A percentile compares a stretch with the other conserved stretches of the same genome.
Evolutionary conservation across 2,329 filamentous ascomycete genomes (phyloP).

Genomic region (Sphaerulina vaccinii): DNA sequence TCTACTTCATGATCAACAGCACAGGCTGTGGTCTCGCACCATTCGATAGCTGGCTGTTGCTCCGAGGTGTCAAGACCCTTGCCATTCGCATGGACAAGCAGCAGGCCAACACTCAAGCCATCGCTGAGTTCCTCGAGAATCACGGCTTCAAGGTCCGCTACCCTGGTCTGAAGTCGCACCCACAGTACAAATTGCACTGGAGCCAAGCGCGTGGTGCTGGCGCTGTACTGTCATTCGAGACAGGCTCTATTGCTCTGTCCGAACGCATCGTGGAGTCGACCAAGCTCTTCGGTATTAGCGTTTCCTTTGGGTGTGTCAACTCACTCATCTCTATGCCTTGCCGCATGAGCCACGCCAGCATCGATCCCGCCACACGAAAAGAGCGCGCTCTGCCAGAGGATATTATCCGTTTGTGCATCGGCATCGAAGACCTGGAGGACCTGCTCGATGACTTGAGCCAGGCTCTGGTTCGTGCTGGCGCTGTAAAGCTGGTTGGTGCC

Average conservation of each 20-base stretch:
- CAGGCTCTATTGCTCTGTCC: slow-evolving; percentile 76
- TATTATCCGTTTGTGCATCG: slow-evolving; percentile 90
- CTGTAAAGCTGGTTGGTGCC: slow-evolving; percentile 80
- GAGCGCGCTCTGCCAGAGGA: slow-evolving; percentile 95
- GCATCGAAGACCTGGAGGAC: slow-evolving; percentile 90
- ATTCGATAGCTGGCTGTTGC: slow-evolving; percentile 92
- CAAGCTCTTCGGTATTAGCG: slow-evolving; percentile 88
- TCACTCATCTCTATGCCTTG: slow-evolving; percentile 99
- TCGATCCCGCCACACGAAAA: slow-evolving; percentile 87
- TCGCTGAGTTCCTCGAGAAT: slow-evolving; percentile 86
- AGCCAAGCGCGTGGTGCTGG: slow-evolving; percentile 92
- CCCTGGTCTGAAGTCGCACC: slow-evolving; percentile 88
- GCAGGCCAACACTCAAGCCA: slow-evolving; percentile 84
- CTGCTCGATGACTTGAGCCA: slow-evolving; percentile 88
- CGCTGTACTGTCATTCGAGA: slow-evolving; percentile 94
- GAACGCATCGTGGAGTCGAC: slow-evolving; percentile 94
- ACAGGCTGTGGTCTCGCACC: slow-evolving; percentile 92
- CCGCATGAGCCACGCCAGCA: slow-evolving; percentile 98
- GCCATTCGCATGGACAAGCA: slow-evolving; percentile 99
- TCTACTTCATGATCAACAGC: slow-evolving; percentile 96
- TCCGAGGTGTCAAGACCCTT: slow-evolving; percentile 93
- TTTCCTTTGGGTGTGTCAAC: slow-evolving; percentile 98
- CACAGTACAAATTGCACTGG: slow-evolving; percentile 94
- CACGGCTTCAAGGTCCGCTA: slow-evolving; percentile 95
- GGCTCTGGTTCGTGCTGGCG: slow-evolving; percentile 90